Evolutionary conservation across 805 yeast genomes (phyloP), one percentile per base, ranked within the genome.

Genomic region (Yamadazyma nakazawae): DNA sequence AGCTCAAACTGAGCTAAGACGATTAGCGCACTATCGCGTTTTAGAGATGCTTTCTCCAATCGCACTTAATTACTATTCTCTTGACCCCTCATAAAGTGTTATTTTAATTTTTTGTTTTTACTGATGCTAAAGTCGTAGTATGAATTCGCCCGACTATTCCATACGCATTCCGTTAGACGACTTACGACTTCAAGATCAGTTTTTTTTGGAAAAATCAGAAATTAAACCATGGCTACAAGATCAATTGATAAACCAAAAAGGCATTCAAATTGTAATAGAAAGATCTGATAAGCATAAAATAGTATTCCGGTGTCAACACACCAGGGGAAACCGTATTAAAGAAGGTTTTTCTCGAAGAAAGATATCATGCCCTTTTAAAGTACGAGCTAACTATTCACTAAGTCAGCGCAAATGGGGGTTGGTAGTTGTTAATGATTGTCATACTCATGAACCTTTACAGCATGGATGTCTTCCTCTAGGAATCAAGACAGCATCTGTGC

Each of bases 171-270:
- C 47, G 12, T 18, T 50, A 6, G 43, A 42, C 19, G 49, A 50
- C 25, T 34, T 37, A 14, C 25, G 35, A 12, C 47, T 47, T 39
- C 34, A 41, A 17, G 17, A 38, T 13, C 28, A 42, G 28, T 25
- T 11, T 10, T 52, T 52, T 21, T 21, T n/a, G 7, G 73, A 70
- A 46, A 78, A 71, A 53, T 63, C 72, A 26, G 76, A 72, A 19
- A 80, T 82, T 52, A 82, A 82, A 58, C 85, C 86, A 5, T 81
- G 86, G 85, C 61, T 82, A 43, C 80, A 72, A 53, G 48, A 55
- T 9, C 62, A 69, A 41, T 71, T 79, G 46, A 65, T 74, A 42
- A 63, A 66, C n/a, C 62, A 69, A 7, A 71, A 70, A 51, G 82
- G 84, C 5, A 74, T 80, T 35, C 73, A 72, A 45, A 68, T 82